Evolutionary conservation across 78 protist species (phyloP).

Genomic region (Bigelowiella natans): DNA sequence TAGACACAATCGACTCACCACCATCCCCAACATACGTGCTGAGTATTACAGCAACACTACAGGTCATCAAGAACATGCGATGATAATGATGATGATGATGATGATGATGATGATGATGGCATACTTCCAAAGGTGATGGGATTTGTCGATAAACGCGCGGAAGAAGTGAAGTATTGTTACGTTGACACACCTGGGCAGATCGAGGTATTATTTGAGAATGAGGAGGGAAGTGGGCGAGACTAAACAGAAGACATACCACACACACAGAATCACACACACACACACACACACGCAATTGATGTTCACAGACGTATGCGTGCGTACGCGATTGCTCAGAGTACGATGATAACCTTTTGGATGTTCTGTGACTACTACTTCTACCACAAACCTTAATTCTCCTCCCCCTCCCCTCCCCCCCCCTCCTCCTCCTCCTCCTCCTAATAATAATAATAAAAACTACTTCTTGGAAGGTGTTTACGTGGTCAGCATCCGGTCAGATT

Average conservation of each 20-base stretch:
- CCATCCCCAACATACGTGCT: no score
- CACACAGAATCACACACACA: neutral
- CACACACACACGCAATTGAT: neutral
- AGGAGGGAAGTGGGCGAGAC: neutral
- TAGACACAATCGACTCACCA: no score
- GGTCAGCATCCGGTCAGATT: conserved; percentile 42
- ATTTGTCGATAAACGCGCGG: neutral
- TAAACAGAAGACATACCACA: neutral
- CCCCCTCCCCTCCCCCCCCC: no score
- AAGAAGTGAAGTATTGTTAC: conserved; percentile 16
- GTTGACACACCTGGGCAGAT: conserved; percentile 55
- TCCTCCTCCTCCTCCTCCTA: no score
- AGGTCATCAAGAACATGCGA: no score
- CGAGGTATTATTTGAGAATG: conserved; percentile 14
- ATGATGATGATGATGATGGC: no score
- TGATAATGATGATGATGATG: no score
- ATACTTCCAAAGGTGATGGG: neutral
- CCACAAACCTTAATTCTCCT: no score
- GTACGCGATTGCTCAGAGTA: neutral
- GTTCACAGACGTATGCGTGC: neutral
- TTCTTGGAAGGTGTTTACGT: conserved; percentile 32
- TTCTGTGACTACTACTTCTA: neutral
- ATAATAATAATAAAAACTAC: no score
- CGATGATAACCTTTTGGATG: neutral
- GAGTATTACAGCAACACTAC: no score